Base-by-base conservation (phyloP, 2,329 filamentous ascomycete species). In the Alternaria arborescens region DNA sequence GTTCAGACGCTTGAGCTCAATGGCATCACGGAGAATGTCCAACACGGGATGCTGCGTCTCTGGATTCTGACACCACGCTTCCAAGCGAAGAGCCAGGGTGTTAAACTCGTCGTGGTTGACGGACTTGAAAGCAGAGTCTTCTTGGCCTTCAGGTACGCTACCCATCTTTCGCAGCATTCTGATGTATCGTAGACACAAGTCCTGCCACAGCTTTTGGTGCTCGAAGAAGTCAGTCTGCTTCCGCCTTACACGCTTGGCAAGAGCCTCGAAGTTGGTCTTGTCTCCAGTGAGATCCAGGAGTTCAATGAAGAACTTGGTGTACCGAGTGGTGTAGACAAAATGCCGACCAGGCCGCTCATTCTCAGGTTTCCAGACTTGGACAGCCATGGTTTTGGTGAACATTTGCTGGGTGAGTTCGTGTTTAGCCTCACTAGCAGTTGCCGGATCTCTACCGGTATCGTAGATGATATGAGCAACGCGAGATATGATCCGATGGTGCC, bases 361-460 rank as follows among this genome's bases (percentile, higher is more conserved):
- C 67, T 97, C 94, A 38, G 94, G 95, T 69, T 94, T 94, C 94
- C 94, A 97, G 4, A 97, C 93, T 73, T 96, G 94, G 77, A 97
- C 89, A 1, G 91, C 90, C 90, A 97, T 97, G 0, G 93, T 97
- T 80, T 97, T 97, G 40, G 94, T 97, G 68, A 97, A 94, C 55
- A 97, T 90, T 42, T 97, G 91, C 54, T 88, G 85, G 51, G 93
- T 94, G 14, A 96, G 87, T 55, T 94, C 91, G 72, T 89, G 87
- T 68, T 93, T 94, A 22, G 91, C 89, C 32, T 86, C 87, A 14
- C 85, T 77, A 5, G 85, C 84, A 11, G 85, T 82, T 66, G 82
- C 70, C n/a, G 84, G 78, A 52, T 83, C 82, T 48, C 82, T 81
- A 3, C 79, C 75, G 41, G 86, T 85, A 58, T 89, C 84, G 66